Percentiles rank a stretch among this genome's conserved stretches.
These are phyloP conservation scores for Lactarius psammicola DNA, from an alignment of 768 basidiomycete genomes.

Conservation along the genomic window DNA sequence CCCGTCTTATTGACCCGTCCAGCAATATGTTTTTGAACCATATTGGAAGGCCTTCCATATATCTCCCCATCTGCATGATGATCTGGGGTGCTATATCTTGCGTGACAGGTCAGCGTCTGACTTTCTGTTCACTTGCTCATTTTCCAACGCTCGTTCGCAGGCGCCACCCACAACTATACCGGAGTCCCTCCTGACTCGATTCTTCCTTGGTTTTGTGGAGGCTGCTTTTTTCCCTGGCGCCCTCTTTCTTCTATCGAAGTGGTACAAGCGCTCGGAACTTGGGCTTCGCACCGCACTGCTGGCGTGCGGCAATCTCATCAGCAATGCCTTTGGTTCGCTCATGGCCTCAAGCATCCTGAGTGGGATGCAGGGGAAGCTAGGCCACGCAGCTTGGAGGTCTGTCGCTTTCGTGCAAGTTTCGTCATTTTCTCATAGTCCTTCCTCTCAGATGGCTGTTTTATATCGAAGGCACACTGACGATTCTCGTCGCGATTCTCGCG, in stretches of 20 bases:
- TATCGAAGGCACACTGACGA: constrained; percentile 60
- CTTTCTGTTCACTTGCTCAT: neutral
- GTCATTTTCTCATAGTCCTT: constrained; percentile 1
- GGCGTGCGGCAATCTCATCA: constrained; percentile 69
- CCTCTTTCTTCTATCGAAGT: constrained; percentile 60
- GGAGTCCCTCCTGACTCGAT: constrained; percentile 65
- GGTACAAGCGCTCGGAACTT: constrained; percentile 74
- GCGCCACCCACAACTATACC: constrained; percentile 42
- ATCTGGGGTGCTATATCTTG: constrained; percentile 60
- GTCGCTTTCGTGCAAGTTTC: constrained; percentile 28
- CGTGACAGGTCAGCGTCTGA: constrained; percentile 39
- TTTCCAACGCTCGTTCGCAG: constrained; percentile 15
- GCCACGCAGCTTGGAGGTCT: constrained; percentile 72
- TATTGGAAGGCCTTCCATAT: constrained; percentile 66
- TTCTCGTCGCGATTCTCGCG: constrained; percentile 51
- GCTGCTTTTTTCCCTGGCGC: constrained; percentile 73
- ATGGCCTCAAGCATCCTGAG: constrained; percentile 75
- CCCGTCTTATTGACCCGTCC: neutral
- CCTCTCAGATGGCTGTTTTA: constrained; percentile 66
- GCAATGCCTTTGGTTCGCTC: constrained; percentile 79
- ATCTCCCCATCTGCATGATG: constrained; percentile 64
- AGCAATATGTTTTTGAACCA: constrained; percentile 72
- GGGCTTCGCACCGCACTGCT: constrained; percentile 67
- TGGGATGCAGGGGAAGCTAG: constrained; percentile 66
- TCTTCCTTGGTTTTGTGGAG: constrained; percentile 62